These are phyloP conservation scores for Candida fluviatilis DNA, from an alignment of 805 yeast species.

Conservation along the genomic window DNA sequence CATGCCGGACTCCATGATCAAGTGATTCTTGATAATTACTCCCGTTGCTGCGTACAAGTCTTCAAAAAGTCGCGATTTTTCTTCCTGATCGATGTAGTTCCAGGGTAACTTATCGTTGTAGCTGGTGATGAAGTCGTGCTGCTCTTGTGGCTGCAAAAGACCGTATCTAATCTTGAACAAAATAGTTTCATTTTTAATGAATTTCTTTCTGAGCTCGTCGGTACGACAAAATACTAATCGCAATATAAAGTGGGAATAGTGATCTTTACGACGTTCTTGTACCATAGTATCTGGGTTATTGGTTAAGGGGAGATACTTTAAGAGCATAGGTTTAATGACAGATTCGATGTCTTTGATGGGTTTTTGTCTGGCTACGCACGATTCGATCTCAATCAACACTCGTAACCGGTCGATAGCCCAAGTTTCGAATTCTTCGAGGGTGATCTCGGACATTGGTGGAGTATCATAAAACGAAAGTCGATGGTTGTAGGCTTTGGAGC, in stretches of 20 bases:
- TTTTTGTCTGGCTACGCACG: slow-evolving; percentile 62
- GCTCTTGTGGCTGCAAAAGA: slow-evolving; percentile 60
- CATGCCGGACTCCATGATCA: slow-evolving; percentile 29
- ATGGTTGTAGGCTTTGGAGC: slow-evolving; percentile 44
- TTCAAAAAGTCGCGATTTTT: slow-evolving; percentile 46
- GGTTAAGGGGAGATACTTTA: slow-evolving; percentile 54
- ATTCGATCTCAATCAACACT: slow-evolving; percentile 79
- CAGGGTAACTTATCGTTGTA: slow-evolving; percentile 59
- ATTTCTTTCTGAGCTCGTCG: slow-evolving; percentile 77
- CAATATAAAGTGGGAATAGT: slow-evolving; percentile 84
- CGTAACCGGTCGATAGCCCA: slow-evolving; percentile 94
- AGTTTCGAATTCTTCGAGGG: slow-evolving; percentile 85
- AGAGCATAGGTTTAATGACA: slow-evolving; percentile 60
- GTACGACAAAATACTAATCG: slow-evolving; percentile 86
- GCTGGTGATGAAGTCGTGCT: slow-evolving; percentile 60
- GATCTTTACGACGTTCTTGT: slow-evolving; percentile 79
- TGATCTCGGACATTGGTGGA: slow-evolving; percentile 83
- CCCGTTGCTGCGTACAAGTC: slow-evolving; percentile 56
- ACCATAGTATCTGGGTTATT: slow-evolving; percentile 31
- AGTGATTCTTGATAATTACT: slow-evolving; percentile 31
- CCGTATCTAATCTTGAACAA: slow-evolving; percentile 73
- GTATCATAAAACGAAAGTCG: slow-evolving; percentile 68
- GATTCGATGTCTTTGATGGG: slow-evolving; percentile 60
- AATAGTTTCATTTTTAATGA: slow-evolving; percentile 69
- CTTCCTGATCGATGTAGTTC: slow-evolving; percentile 62